A percentile compares a stretch with the other conserved stretches of the same genome.
These are phyloP conservation scores for Penicillium sp. DNA, from an alignment of 2,329 filamentous ascomycete species.

Conservation along the genomic window DNA sequence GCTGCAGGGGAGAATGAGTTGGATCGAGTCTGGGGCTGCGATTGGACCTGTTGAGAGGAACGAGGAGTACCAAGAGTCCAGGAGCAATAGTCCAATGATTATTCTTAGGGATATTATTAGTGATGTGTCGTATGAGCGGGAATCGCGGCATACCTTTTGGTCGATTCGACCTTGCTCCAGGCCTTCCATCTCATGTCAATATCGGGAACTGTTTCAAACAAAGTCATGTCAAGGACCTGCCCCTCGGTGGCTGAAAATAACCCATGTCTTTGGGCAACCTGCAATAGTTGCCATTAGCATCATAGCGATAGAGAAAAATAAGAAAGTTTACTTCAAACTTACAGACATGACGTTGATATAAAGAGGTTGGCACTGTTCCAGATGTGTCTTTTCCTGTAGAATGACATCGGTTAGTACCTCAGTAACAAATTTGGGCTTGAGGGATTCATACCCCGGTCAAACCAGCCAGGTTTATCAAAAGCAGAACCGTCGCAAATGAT, in stretches of 20 bases:
- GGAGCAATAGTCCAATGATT: conserved; percentile 46
- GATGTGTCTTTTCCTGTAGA: conserved; percentile 37
- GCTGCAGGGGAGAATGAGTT: conserved; percentile 46
- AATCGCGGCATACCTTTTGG: conserved; percentile 38
- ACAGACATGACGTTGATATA: conserved; percentile 50
- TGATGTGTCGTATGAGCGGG: not conserved
- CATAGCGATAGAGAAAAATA: not conserved
- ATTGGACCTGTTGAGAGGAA: conserved; percentile 48
- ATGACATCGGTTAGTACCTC: conserved; percentile 4
- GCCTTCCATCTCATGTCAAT: conserved; percentile 50
- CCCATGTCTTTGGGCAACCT: conserved; percentile 49
- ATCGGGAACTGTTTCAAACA: conserved; percentile 44
- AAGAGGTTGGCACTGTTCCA: conserved; percentile 51
- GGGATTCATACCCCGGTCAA: conserved; percentile 41
- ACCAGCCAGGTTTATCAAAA: conserved; percentile 50
- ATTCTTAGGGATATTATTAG: conserved; percentile 26
- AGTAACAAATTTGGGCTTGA: not conserved
- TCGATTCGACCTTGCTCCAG: conserved; percentile 53
- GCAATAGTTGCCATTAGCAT: conserved; percentile 2
- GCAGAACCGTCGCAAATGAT: conserved; percentile 46
- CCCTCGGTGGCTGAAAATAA: conserved; percentile 50
- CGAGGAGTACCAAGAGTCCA: conserved; percentile 49
- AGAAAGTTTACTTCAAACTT: conserved; percentile 5
- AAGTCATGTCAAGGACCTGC: conserved; percentile 37
- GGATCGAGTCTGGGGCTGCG: conserved; percentile 45